A percentile compares a stretch with the other conserved stretches of the same genome.
Evolutionary conservation across 352 stramenopile species (phyloP).

Genomic region (Globisporangium uncinulatum): DNA sequence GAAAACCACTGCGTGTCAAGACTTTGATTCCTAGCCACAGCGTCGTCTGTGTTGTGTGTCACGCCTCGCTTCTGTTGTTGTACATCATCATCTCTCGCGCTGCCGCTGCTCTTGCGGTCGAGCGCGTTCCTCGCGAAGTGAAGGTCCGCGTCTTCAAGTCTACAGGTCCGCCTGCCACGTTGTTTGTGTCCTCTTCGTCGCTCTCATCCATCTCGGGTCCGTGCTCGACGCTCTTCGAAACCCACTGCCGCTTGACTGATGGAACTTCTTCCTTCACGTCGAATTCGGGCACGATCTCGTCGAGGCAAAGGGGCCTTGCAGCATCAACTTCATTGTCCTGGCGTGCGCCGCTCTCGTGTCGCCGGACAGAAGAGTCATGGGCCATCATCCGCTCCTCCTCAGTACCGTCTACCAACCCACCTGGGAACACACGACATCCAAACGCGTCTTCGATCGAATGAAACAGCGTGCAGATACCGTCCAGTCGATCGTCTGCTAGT

Average conservation of each 20-base stretch:
- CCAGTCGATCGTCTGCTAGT: no score
- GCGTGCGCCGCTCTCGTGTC: not conserved
- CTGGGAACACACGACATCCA: slow-evolving; percentile 2
- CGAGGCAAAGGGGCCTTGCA: not conserved
- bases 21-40: not conserved
- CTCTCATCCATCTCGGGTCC: slow-evolving; percentile 6
- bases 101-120: not conserved
- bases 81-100: slow-evolving; percentile 7
- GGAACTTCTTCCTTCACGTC: not conserved
- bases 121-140: not conserved
- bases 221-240: not conserved
- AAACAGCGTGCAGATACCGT: not conserved
- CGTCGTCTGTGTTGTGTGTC: not conserved
- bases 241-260: not conserved
- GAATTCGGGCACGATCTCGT: slow-evolving; percentile 10
- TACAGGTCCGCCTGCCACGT: not conserved
- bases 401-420: not conserved
- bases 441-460: slow-evolving; percentile 9
- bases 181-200: not conserved
- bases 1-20: no score
- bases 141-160: not conserved
- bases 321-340: not conserved
- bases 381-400: no score
- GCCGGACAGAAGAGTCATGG: not conserved
- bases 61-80: slow-evolving; percentile 11